phyloP scores from a whole-genome alignment of 1,284 basidiomycete genomes.

The Rhodotorula sp. region DNA sequence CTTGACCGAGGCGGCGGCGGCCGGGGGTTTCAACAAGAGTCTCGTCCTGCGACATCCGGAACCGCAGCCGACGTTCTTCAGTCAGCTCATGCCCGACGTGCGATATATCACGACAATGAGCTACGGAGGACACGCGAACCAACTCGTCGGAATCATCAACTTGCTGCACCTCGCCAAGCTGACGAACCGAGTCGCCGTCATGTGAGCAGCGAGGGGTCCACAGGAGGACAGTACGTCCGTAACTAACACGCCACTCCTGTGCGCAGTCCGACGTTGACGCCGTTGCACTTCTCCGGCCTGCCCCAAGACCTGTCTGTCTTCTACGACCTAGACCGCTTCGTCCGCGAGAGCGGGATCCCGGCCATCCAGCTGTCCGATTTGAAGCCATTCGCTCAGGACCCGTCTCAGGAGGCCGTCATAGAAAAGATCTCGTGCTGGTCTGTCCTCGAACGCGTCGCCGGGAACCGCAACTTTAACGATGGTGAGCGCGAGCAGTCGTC shows the following conservation, averaged over 20 bases:
- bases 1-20: background rate
- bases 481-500: constrained; percentile 5
- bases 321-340: constrained; percentile 32
- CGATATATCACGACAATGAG: constrained; percentile 25
- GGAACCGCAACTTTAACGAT: constrained; percentile 24
- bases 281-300: constrained; percentile 20
- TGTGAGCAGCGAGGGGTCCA: constrained; percentile 1
- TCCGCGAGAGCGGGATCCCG: constrained; percentile 14
- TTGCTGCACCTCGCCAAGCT: constrained; percentile 29
- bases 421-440: constrained; percentile 31
- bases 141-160: constrained; percentile 31
- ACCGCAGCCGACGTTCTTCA: constrained; percentile 3
- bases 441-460: constrained; percentile 14
- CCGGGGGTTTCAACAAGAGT: background rate
- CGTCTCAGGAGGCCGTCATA: background rate
- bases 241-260: no score
- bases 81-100: constrained; percentile 17
- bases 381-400: constrained; percentile 19
- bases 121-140: constrained; percentile 35
- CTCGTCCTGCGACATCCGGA: constrained; percentile 6
- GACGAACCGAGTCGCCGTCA: constrained; percentile 25
- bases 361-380: constrained; percentile 10
- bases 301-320: constrained; percentile 18
- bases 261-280: constrained; percentile 22
- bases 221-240: no score